A percentile compares a stretch with the other conserved stretches of the same genome.
Evolutionary conservation across 2,329 filamentous ascomycete species (phyloP).

Genomic region (Colletotrichum sidae): DNA sequence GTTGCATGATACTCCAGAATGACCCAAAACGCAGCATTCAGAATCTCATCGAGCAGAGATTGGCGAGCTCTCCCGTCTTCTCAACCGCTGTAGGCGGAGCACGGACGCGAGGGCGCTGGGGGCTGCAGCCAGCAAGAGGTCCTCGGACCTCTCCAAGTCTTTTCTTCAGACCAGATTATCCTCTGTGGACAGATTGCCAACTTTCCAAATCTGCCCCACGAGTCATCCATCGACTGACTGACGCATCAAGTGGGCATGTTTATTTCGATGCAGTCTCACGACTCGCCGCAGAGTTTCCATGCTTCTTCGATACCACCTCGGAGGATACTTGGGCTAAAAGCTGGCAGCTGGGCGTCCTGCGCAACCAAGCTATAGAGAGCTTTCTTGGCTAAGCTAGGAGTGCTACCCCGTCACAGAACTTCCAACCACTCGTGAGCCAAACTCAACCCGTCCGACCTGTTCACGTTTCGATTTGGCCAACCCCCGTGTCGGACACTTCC

Average conservation of each 20-base stretch:
- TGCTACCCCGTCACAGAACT: neutral
- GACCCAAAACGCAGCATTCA: neutral
- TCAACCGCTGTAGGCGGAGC: constrained; percentile 11
- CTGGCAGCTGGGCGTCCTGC: neutral
- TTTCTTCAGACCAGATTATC: neutral
- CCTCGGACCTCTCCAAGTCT: neutral
- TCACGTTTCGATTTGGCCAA: constrained; percentile 16
- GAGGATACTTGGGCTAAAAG: constrained; percentile 3
- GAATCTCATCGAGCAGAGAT: constrained; percentile 35
- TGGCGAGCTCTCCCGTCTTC: constrained; percentile 26
- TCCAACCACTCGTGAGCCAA: constrained; percentile 7
- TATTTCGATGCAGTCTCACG: constrained; percentile 28
- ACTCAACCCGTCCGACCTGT: constrained; percentile 11
- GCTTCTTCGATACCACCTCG: constrained; percentile 22
- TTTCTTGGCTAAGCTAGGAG: constrained; percentile 12
- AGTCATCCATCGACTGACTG: constrained; percentile 20
- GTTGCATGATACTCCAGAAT: constrained; percentile 8
- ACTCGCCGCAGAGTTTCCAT: constrained; percentile 24
- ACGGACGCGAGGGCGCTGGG: neutral
- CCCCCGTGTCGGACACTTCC: constrained; percentile 14
- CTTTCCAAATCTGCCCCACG: neutral
- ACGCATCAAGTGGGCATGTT: constrained; percentile 10
- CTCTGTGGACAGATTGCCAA: neutral
- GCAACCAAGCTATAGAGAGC: neutral
- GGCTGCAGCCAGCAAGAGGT: constrained; percentile 12